Evolutionary conservation across 177 flowering plant species (phyloP), one percentile per base, ranked within the genome.

Genomic region (Vitis hybrid): DNA sequence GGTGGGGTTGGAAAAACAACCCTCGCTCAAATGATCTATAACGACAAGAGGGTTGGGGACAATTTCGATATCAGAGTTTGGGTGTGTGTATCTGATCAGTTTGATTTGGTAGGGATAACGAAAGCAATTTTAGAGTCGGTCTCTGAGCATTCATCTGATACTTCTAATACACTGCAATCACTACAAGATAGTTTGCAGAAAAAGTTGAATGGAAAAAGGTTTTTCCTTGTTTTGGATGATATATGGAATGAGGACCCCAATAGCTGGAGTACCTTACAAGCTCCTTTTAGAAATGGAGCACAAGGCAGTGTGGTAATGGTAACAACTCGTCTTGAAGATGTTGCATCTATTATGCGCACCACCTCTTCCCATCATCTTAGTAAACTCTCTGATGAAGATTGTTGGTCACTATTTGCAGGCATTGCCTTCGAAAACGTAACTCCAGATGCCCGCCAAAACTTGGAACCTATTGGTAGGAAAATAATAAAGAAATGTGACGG

Each of bases 401-500:
- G 81, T 13, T 74, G 73, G 78, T 30, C 41, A 17, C 3, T 84
- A 35, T 77, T 82, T 57, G 48, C 24, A 6, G 48, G 62, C 15
- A 69, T 66, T 48, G 81, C 77, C 3, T 66, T 73, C 52, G 55
- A 3, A 2, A 18, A 27, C 11, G 30, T 30, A 7, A 32, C 50
- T 56, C 61, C 18, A 1, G 3, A 41, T 41, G 51, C 10, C 3
- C 2, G 58, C 2, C 59, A 30, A 51, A 18, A 66, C 3, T 54
- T 84, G 14, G 65, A 56, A 58, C 58, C 3, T 11, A 68, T 83
- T 11, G 86, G 83, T 1, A 35, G 30, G 41, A 27, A 66, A 58
- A 73, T 84, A 1, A 76, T 71, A n/a, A 53, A 65, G 41, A 83
- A 78, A 49, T 85, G 88, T 27, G 58, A 51, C 15, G 87, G 88